These are phyloP conservation scores for Biscogniauxia marginata DNA, from an alignment of 2,329 filamentous ascomycete species.

Conservation along the genomic window DNA sequence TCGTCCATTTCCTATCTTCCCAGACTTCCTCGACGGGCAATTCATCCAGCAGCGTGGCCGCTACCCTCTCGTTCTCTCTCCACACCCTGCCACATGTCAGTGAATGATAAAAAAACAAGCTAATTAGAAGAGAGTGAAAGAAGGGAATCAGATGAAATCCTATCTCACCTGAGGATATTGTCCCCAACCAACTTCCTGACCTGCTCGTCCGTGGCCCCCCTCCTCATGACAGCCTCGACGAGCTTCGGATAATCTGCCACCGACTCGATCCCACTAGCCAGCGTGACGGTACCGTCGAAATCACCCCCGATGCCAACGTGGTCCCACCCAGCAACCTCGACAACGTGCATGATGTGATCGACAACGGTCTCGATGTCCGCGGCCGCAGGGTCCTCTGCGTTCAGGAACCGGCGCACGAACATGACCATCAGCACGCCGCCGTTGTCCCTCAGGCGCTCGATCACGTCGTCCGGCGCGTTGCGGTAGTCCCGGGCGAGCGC, in stretches of 20 bases:
- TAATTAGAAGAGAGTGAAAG: too few relatives aligned
- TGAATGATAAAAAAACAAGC: too few relatives aligned
- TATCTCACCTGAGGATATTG: conserved; percentile 25
- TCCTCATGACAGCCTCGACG: conserved; percentile 29
- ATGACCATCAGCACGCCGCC: conserved; percentile 15
- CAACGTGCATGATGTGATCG: conserved; percentile 35
- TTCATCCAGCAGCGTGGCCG: conserved; percentile 26
- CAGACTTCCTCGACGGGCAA: conserved; percentile 32
- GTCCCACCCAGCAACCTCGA: conserved; percentile 22
- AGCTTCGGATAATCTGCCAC: conserved; percentile 33
- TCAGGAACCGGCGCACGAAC: conserved; percentile 21
- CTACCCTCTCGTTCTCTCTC: conserved; percentile 27
- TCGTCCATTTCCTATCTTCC: conserved; percentile 24
- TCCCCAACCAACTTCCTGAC: conserved; percentile 26
- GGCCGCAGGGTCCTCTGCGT: conserved; percentile 12
- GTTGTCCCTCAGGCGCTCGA: conserved; percentile 21
- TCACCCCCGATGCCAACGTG: conserved; percentile 37
- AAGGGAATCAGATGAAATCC: not conserved
- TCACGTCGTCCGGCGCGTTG: conserved; percentile 46
- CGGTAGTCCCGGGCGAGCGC: conserved; percentile 60
- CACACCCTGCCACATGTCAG: conserved; percentile 21
- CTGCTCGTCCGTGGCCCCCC: conserved; percentile 33
- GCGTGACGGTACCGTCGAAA: conserved; percentile 30
- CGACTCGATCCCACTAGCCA: conserved; percentile 22
- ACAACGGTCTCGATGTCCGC: conserved; percentile 20